Conservation (phyloP, 1,284 basidiomycete species). For the Ustilago crameri region DNA sequence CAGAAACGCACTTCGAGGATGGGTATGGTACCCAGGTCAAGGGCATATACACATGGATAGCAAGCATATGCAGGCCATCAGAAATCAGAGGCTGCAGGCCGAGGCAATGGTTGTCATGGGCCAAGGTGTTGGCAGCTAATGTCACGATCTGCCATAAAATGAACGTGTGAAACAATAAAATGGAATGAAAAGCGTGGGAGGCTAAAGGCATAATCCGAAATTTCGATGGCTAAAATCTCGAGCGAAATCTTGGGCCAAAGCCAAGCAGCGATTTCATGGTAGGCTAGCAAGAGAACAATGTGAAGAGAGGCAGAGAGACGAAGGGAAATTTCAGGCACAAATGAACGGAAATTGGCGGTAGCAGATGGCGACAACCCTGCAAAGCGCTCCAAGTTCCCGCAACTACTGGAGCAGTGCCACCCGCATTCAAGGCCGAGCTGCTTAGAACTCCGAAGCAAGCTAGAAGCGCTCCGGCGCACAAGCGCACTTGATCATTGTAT, state of each 20-base stretch:
- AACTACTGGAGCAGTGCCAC: constrained; percentile 8
- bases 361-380: constrained; percentile 1
- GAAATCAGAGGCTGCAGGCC: background rate
- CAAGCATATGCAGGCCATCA: constrained; percentile 15
- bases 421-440: constrained; percentile 25
- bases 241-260: background rate
- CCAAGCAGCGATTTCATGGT: background rate
- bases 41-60: background rate
- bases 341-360: background rate
- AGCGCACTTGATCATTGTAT: constrained; percentile 4
- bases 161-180: background rate
- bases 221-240: background rate
- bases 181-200: background rate
- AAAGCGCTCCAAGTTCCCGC: constrained; percentile 16
- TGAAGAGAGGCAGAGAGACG: background rate
- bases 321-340: background rate
- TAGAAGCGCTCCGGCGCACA: constrained; percentile 14
- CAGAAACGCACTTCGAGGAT: constrained; percentile 1
- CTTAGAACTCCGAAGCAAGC: constrained; percentile 36
- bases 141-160: background rate
- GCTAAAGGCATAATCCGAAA: background rate
- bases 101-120: background rate
- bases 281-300: background rate
- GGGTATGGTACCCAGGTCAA: constrained; percentile 15
- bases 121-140: background rate